Evolutionary conservation across 2,329 filamentous ascomycete species (phyloP).

Genomic region (Penicillium occitanis): DNA sequence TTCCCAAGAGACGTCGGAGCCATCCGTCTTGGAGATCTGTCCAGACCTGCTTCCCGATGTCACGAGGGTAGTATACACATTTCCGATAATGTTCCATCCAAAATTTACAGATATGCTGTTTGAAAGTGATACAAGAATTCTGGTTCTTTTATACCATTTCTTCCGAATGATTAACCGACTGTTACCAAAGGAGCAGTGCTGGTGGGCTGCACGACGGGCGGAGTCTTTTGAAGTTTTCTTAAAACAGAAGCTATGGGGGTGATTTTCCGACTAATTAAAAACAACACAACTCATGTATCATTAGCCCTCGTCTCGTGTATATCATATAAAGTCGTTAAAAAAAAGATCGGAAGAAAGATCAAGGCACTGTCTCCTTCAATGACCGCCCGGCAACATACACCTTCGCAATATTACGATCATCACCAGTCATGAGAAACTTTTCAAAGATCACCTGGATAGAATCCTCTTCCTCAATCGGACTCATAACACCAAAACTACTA

Average conservation of each 20-base stretch:
- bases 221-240: conserved; percentile 1
- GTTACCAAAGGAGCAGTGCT: conserved; percentile 15
- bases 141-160: conserved; percentile 16
- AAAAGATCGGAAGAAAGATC: neutral
- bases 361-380: conserved; percentile 28
- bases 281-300: neutral
- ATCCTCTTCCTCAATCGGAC: conserved; percentile 55
- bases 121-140: conserved; percentile 7
- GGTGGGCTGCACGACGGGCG: conserved; percentile 13
- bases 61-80: conserved; percentile 13
- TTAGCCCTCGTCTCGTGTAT: neutral
- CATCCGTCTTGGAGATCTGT: conserved; percentile 4
- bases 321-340: neutral
- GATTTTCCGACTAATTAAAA: neutral
- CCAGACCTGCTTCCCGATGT: conserved; percentile 12
- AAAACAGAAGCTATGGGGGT: conserved; percentile 10
- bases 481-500: conserved; percentile 47
- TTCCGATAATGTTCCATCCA: conserved; percentile 9
- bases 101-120: conserved; percentile 11
- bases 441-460: conserved; percentile 52
- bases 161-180: conserved; percentile 6
- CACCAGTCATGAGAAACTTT: conserved; percentile 66
- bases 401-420: conserved; percentile 60
- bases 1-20: neutral
- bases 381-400: conserved; percentile 56